These are phyloP conservation scores for Pseudozyma thailandica DNA, from an alignment of 1,284 basidiomycete genomes.

Conservation along the genomic window DNA sequence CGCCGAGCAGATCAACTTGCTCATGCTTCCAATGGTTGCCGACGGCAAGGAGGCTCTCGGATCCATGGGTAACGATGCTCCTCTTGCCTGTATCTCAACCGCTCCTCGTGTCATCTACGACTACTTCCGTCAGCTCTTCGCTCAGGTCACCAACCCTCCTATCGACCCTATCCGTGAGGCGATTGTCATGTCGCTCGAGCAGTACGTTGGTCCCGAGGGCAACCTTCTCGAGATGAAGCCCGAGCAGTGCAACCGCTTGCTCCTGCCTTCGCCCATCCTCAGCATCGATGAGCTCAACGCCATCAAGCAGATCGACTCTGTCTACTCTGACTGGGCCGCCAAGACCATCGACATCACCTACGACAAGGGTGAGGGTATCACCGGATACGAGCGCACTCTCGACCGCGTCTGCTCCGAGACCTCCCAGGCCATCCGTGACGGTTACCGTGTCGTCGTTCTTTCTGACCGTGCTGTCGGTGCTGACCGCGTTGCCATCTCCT, in stretches of 20 bases:
- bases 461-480: constrained; percentile 61
- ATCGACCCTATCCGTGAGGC: constrained; percentile 67
- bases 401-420: constrained; percentile 64
- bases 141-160: constrained; percentile 67
- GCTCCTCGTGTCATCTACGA: constrained; percentile 64
- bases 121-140: constrained; percentile 67
- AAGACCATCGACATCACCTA: constrained; percentile 65
- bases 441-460: constrained; percentile 58
- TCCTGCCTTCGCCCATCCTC: constrained; percentile 60
- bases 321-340: constrained; percentile 58
- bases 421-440: constrained; percentile 61
- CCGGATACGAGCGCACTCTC: constrained; percentile 61
- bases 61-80: constrained; percentile 66
- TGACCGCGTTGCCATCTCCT: constrained; percentile 63
- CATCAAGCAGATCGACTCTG: constrained; percentile 58
- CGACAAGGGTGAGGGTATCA: constrained; percentile 59
- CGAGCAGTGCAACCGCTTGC: constrained; percentile 63
- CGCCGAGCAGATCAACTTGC: constrained; percentile 62
- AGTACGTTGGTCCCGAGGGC: constrained; percentile 66
- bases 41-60: constrained; percentile 66
- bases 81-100: constrained; percentile 62
- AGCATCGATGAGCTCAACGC: constrained; percentile 62
- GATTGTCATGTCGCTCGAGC: constrained; percentile 66
- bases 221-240: constrained; percentile 65
- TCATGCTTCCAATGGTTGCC: constrained; percentile 65